phyloP scores from a whole-genome alignment of 2,329 filamentous ascomycete species.

The Dactylellina leptospora region DNA sequence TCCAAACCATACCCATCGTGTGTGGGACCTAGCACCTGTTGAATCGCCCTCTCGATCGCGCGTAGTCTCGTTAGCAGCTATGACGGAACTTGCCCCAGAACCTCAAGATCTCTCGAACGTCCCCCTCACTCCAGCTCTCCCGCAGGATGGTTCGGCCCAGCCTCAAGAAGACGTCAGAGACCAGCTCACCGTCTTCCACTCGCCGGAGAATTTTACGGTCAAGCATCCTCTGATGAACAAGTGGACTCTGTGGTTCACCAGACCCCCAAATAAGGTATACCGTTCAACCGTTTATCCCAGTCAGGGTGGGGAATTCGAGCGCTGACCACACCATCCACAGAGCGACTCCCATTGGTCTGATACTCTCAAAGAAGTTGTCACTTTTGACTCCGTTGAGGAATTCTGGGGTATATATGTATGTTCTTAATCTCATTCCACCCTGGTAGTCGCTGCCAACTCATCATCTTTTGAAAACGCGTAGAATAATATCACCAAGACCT shows the following conservation, averaged over 20 bases:
- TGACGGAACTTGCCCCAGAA: constrained; percentile 44
- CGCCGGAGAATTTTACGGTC: constrained; percentile 99
- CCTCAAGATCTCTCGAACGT: constrained; percentile 50
- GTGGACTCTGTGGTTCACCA: constrained; percentile 99
- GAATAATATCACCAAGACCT: constrained; percentile 99
- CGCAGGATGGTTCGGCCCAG: constrained; percentile 37
- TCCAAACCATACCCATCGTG: constrained; percentile 1
- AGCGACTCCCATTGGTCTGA: constrained; percentile 96
- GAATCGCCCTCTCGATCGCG: not conserved
- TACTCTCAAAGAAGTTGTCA: constrained; percentile 96
- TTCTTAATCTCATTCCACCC: constrained; percentile 54
- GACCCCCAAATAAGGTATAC: constrained; percentile 84
- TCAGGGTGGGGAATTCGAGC: not conserved
- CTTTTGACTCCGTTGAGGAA: constrained; percentile 97
- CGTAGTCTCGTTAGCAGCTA: constrained; percentile 8
- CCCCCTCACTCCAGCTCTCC: constrained; percentile 50
- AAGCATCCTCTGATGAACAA: constrained; percentile 97
- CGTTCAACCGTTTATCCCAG: constrained; percentile 69
- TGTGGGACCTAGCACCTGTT: not conserved
- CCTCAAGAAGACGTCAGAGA: constrained; percentile 66
- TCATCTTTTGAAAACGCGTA: constrained; percentile 60
- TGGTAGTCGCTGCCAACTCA: not conserved
- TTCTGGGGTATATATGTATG: constrained; percentile 99
- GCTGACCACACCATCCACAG: constrained; percentile 63
- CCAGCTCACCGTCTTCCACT: constrained; percentile 93